These are phyloP conservation scores for Didymella pomorum DNA, from an alignment of 2,329 filamentous ascomycete species.

Conservation along the genomic window DNA sequence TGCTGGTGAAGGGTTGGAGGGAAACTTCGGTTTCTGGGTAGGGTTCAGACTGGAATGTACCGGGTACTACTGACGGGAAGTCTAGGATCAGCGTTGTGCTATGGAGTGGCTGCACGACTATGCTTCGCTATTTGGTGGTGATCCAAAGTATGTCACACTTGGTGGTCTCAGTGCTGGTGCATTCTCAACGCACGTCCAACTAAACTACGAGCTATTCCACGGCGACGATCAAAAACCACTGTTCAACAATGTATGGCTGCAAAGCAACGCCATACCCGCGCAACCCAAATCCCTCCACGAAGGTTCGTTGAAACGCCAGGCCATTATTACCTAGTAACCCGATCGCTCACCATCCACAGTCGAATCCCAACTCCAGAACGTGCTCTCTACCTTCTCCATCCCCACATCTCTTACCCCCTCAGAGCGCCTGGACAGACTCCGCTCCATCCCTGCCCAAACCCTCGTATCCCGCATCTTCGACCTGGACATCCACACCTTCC, in stretches of 20 bases:
- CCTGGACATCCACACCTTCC: conserved; percentile 14
- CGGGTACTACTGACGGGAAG: neutral
- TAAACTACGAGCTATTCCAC: conserved; percentile 13
- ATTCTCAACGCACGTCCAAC: conserved; percentile 15
- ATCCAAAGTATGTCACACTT: conserved; percentile 6
- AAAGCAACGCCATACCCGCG: conserved; percentile 19
- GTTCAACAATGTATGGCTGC: conserved; percentile 11
- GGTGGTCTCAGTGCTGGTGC: conserved; percentile 15
- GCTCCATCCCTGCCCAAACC: conserved; percentile 4
- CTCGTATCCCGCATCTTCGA: conserved; percentile 11
- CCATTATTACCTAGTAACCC: no score
- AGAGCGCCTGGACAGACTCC: conserved; percentile 6
- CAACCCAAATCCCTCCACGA: conserved; percentile 13
- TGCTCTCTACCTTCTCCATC: conserved; percentile 7
- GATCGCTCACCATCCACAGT: neutral
- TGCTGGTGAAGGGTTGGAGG: conserved; percentile 14
- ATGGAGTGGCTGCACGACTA: conserved; percentile 14
- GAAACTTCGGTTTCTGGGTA: conserved; percentile 19
- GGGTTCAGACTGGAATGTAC: neutral
- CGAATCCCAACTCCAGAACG: conserved; percentile 11
- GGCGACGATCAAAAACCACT: conserved; percentile 8
- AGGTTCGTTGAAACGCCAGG: neutral
- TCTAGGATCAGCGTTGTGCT: conserved; percentile 12
- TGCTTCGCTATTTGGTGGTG: neutral
- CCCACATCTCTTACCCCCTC: neutral